These are phyloP conservation scores for Medicago arabica DNA, from an alignment of 306 rosid genomes.

Conservation along the genomic window DNA sequence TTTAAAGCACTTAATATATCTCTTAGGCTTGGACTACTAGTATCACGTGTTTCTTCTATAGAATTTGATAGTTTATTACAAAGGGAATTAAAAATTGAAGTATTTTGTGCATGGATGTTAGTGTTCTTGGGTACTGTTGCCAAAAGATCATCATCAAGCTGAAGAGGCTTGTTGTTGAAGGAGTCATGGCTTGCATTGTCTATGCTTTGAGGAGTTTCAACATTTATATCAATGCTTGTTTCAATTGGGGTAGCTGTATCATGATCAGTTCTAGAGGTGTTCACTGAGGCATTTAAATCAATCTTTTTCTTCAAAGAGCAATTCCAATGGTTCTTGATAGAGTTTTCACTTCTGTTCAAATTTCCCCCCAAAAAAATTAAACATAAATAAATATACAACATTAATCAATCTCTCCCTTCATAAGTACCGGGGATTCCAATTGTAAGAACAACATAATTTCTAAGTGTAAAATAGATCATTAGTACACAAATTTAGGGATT, in stretches of 20 bases:
- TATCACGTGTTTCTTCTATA: background rate
- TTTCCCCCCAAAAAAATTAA: background rate
- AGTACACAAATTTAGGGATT: too few relatives aligned
- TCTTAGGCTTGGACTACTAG: constrained; percentile 7
- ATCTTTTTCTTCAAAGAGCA: constrained; percentile 47
- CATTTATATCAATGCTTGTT: background rate
- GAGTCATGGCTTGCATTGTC: too few relatives aligned
- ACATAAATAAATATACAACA: too few relatives aligned
- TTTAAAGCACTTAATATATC: constrained; percentile 39
- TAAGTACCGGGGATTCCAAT: too few relatives aligned
- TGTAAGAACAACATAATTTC: too few relatives aligned
- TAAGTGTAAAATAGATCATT: too few relatives aligned
- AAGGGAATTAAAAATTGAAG: background rate
- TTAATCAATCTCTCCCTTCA: too few relatives aligned
- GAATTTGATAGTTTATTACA: constrained; percentile 24
- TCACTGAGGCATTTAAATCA: background rate
- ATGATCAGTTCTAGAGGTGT: background rate
- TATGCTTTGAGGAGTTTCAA: too few relatives aligned
- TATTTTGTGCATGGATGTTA: background rate
- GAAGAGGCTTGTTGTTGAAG: background rate
- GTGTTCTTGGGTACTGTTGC: background rate
- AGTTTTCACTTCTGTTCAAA: constrained; percentile 55
- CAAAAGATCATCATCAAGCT: background rate
- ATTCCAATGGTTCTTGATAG: constrained; percentile 59
- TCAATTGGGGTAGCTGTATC: background rate